Evolutionary conservation across 2,329 filamentous ascomycete species (phyloP), one percentile per base, ranked within the genome.

Genomic region (Graphiopsis chlorocephala): DNA sequence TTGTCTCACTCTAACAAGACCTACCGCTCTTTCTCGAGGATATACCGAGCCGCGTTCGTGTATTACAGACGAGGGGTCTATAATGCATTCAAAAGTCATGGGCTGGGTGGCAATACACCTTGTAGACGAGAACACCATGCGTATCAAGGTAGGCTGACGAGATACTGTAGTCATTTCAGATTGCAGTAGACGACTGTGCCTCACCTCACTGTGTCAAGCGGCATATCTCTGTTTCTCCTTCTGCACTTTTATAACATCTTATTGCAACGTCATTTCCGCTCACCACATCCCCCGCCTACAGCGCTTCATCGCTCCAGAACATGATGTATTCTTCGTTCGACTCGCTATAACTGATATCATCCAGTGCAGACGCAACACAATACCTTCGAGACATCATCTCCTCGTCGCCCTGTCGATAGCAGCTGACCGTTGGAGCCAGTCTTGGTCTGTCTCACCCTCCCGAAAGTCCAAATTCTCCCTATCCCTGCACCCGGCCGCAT

Each of bases 321-420:
- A 45, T 8, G 1, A 11, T 11, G 5, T 4, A 7, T 45, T 45
- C 14, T 12, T 45, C n/a, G 17, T 12, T 45, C 8, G 23, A 11
- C n/a, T 45, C 8, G 38, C n/a, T 11, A 20, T 45, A 4, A 20
- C 38, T 45, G 4, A 45, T 20, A n/a, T 11, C 10, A 12, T 31
- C 28, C n/a, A 45, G 55, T 29, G 14, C 25, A 33, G 35, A 45
- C 23, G 35, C 55, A 58, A 45, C 23, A 38, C 60, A 8, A 55
- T 62, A 26, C 28, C 17, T 28, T 45, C 53, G 48, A 62, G 60
- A 62, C 60, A 62, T 62, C 42, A 50, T 53, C 33, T 42, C 33
- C 60, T 45, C 35, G 60, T 62, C 60, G 60, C 48, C 60, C 48
- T 31, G 60, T 62, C 60, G 47, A 55, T 62, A 62, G 33, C 60